Evolutionary conservation across 1,284 basidiomycete species (phyloP), one percentile per base, ranked within the genome.

Genomic region (Sanguinoderma infundibulare): DNA sequence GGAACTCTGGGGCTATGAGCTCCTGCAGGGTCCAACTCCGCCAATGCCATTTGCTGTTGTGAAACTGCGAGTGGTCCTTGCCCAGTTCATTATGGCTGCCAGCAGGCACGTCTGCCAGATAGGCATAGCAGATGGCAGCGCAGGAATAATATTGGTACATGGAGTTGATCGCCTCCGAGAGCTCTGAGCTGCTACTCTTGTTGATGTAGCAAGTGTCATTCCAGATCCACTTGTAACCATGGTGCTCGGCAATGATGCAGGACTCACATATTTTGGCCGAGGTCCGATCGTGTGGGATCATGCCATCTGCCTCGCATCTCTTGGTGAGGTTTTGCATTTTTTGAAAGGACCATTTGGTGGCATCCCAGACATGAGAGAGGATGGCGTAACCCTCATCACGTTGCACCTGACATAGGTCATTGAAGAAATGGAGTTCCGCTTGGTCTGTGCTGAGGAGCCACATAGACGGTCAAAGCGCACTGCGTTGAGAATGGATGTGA

Each of bases 81-180:
- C 34, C 6, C 34, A 35, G 14, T 14, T 35, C 34, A 7, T 14
- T 14, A 6, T 14, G 34, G 34, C 34, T 35, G 34, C n/a, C n/a
- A n/a, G n/a, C n/a, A n/a, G n/a, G n/a, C n/a, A n/a, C n/a, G n/a
- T n/a, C n/a, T n/a, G n/a, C n/a, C n/a, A n/a, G n/a, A n/a, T n/a
- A 60, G 4, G 53, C 59, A n/a, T 42, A 55, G 22, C 59, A 60
- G 7, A 55, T 30, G 9, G n/a, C 36, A 4, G 59, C 35, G 15
- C 24, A 28, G 8, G 53, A 40, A n/a, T 60, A 60, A 38, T 55
- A 60, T 15, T 35, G 46, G 12, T 42, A 60, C 59, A 60, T 60
- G 15, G 58, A 60, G 32, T 60, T 60, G 58, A 60, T 60, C 0
- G 52, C 58, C n/a, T 60, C 58, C 0, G 59, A 60, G 30, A 60